Conservation (phyloP, 2,329 filamentous ascomycete species). For the Sporothrix inflata region DNA sequence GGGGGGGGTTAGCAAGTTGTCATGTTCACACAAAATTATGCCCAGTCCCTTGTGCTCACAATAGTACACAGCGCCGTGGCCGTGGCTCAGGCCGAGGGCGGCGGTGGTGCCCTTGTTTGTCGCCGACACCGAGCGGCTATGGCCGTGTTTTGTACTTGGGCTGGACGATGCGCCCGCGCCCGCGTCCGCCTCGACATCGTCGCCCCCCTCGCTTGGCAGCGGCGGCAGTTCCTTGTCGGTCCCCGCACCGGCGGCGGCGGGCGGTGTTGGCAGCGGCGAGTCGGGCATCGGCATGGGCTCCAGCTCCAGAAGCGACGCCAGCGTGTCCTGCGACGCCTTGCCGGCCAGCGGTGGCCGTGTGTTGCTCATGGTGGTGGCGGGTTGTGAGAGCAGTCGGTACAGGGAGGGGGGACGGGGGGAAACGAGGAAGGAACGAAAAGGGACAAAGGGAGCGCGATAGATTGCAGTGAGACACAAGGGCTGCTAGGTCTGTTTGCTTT, state of each 20-base stretch:
- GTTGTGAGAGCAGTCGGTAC: neutral
- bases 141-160: conserved; percentile 4
- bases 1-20: neutral
- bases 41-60: conserved; percentile 8
- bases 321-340: conserved; percentile 56
- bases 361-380: conserved; percentile 23
- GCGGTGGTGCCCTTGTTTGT: conserved; percentile 37
- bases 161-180: neutral
- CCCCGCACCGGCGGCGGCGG: conserved; percentile 38
- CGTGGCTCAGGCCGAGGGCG: conserved; percentile 35
- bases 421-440: neutral
- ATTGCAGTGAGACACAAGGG: conserved; percentile 17
- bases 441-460: neutral
- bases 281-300: conserved; percentile 77
- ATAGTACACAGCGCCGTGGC: conserved; percentile 70
- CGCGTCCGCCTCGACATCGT: neutral
- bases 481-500: neutral
- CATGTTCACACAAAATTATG: neutral
- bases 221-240: conserved; percentile 52
- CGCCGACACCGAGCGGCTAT: conserved; percentile 23
- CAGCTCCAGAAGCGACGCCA: conserved; percentile 72
- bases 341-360: conserved; percentile 40
- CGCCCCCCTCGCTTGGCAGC: conserved; percentile 42
- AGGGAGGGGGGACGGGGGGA: neutral
- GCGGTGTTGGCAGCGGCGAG: conserved; percentile 44